Conservation (phyloP, 768 basidiomycete species). For the Austroboletus eburneus region DNA sequence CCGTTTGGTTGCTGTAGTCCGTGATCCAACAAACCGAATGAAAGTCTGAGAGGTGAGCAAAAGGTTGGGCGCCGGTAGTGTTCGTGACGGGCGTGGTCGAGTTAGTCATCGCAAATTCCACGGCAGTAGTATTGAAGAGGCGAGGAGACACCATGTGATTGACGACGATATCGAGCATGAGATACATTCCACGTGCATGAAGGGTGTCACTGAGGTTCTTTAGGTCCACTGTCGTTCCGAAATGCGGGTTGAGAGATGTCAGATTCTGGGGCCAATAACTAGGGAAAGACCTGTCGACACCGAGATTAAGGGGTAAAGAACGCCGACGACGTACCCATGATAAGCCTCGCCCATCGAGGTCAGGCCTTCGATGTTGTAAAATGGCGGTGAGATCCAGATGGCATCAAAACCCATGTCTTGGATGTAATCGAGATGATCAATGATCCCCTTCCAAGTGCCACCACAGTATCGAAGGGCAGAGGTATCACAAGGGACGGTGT, state of each 20-base stretch:
- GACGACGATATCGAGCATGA: slow-evolving; percentile 62
- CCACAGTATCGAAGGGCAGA: slow-evolving; percentile 49
- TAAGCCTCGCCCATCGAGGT: slow-evolving; percentile 53
- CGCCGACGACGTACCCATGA: slow-evolving; percentile 39
- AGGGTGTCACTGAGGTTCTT: slow-evolving; percentile 43
- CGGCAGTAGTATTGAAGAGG: slow-evolving; percentile 23
- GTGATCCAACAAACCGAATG: slow-evolving; percentile 40
- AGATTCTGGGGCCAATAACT: slow-evolving; percentile 53
- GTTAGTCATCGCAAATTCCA: slow-evolving; percentile 15
- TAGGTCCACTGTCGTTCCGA: slow-evolving; percentile 50
- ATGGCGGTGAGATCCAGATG: slow-evolving; percentile 55
- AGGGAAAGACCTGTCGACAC: background rate
- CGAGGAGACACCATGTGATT: slow-evolving; percentile 51
- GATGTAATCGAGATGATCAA: slow-evolving; percentile 58
- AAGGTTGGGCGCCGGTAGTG: slow-evolving; percentile 25
- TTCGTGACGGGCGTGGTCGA: slow-evolving; percentile 11
- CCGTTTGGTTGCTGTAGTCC: slow-evolving; percentile 43
- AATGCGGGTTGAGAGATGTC: slow-evolving; percentile 46
- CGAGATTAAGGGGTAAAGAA: background rate
- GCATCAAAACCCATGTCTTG: slow-evolving; percentile 60
- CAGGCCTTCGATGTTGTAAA: slow-evolving; percentile 44
- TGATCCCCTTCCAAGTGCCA: slow-evolving; percentile 51
- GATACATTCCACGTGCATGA: slow-evolving; percentile 51
- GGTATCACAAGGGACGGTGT: slow-evolving; percentile 42
- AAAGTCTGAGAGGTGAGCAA: slow-evolving; percentile 35